Evolutionary conservation across 495 filamentous ascomycete genomes (phyloP).

Genomic region (Neurospora sp.): DNA sequence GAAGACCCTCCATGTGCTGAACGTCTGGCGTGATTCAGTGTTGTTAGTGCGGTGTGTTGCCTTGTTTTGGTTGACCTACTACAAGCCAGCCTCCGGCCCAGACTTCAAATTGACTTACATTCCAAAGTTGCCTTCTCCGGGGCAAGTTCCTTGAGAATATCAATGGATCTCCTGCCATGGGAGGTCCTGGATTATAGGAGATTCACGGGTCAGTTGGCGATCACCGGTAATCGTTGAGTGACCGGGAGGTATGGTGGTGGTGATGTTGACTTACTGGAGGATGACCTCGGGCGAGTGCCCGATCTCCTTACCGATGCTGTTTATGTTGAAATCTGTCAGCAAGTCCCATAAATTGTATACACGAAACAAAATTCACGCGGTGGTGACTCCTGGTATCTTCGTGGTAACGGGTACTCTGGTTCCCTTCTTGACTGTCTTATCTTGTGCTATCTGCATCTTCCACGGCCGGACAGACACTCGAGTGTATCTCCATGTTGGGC

Average conservation of each 20-base stretch:
- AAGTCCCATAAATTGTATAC: not conserved
- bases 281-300: slow-evolving; percentile 75
- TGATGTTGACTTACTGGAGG: slow-evolving; percentile 36
- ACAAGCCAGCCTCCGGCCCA: not conserved
- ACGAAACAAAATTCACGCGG: not conserved
- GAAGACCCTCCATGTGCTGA: slow-evolving; percentile 61
- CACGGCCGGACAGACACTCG: not conserved
- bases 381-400: not conserved
- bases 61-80: not conserved
- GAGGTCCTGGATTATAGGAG: slow-evolving; percentile 44
- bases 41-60: not conserved
- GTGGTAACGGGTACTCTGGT: not conserved
- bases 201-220: not conserved
- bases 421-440: not conserved
- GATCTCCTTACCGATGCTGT: slow-evolving; percentile 70
- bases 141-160: slow-evolving; percentile 64
- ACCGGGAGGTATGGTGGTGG: not conserved
- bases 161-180: slow-evolving; percentile 79
- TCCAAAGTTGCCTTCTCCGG: slow-evolving; percentile 82
- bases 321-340: not conserved
- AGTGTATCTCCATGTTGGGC: not conserved
- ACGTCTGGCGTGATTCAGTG: slow-evolving; percentile 51
- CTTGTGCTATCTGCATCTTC: not conserved
- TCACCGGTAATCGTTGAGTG: not conserved
- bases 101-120: slow-evolving; percentile 45